Conservation (phyloP, 129 eudicot species). For the Lonicera japonica region DNA sequence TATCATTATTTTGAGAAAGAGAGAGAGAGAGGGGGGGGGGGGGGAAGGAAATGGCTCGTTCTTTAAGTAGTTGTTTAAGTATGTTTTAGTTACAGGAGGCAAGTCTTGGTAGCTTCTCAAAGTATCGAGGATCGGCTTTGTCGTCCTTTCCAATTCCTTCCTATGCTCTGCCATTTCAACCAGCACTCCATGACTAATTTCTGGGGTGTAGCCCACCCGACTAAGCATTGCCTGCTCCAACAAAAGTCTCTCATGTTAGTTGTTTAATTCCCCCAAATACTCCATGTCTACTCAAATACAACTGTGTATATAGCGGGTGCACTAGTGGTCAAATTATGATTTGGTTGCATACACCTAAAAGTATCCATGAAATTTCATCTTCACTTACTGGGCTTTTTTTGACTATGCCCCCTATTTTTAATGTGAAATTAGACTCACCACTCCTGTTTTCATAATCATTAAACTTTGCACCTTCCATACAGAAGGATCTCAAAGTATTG, state of each 20-base stretch:
- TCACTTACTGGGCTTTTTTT: too few relatives aligned
- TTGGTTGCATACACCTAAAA: neutral
- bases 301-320: neutral
- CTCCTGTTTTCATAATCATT: too few relatives aligned
- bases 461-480: too few relatives aligned
- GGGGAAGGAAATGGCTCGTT: too few relatives aligned
- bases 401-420: too few relatives aligned
- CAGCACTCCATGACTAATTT: constrained; percentile 91
- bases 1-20: too few relatives aligned
- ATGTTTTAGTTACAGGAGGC: constrained; percentile 50
- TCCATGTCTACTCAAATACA: neutral
- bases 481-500: too few relatives aligned
- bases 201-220: constrained; percentile 91
- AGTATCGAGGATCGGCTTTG: constrained; percentile 90
- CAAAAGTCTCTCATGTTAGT: neutral
- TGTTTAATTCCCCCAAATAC: neutral
- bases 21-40: too few relatives aligned
- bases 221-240: constrained; percentile 72
- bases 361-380: neutral
- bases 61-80: too few relatives aligned
- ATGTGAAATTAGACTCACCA: too few relatives aligned
- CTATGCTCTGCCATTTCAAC: constrained; percentile 98
- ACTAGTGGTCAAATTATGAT: too few relatives aligned
- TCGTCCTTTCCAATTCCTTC: constrained; percentile 91
- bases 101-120: constrained; percentile 96